Conservation (phyloP, 1,284 basidiomycete genomes). For the Golubevia pallescens region DNA sequence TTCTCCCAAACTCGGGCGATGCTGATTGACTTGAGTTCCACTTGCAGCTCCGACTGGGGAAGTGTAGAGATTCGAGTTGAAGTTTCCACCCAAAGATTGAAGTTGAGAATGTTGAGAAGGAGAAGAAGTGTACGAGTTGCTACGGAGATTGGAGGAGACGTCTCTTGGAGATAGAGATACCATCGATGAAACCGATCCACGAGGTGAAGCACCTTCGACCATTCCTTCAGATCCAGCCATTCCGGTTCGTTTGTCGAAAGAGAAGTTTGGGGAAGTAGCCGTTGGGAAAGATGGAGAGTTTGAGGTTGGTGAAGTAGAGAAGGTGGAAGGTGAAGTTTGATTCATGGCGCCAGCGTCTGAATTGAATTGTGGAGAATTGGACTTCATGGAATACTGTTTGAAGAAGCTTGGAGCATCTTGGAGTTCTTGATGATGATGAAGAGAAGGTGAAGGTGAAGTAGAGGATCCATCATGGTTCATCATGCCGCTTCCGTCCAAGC, state of each 20-base stretch:
- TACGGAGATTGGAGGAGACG: not conserved
- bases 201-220: not conserved
- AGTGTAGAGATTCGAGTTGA: not conserved
- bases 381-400: not conserved
- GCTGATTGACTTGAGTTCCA: not conserved
- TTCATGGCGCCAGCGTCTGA: not conserved
- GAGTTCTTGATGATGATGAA: conserved; percentile 1
- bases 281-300: conserved; percentile 1
- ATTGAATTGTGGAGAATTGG: conserved; percentile 1
- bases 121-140: conserved; percentile 1
- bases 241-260: not conserved
- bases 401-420: conserved; percentile 2
- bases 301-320: not conserved
- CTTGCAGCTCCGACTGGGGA: not conserved
- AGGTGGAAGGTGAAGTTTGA: not conserved
- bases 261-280: not conserved
- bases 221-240: not conserved
- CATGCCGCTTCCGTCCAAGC: conserved; percentile 5
- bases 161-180: not conserved
- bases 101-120: conserved; percentile 1
- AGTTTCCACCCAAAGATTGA: not conserved
- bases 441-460: not conserved
- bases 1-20: not conserved
- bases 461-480: not conserved
- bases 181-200: not conserved